Percentiles rank a stretch among this genome's conserved stretches.
Conservation (phyloP, 163 green algal genomes). For the Botryococcus braunii region DNA sequence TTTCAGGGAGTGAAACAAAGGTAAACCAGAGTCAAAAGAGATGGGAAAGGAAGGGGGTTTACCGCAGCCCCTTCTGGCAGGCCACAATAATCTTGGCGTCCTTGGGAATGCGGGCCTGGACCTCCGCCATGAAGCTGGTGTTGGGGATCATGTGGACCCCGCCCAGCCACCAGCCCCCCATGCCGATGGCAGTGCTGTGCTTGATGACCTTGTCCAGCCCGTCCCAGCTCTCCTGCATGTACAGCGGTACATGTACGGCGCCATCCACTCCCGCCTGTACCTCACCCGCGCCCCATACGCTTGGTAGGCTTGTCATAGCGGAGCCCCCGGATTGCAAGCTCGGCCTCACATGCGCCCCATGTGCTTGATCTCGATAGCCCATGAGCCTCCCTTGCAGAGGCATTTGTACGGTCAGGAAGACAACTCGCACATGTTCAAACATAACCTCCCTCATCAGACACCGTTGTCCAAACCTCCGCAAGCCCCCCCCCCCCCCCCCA, state of each 20-base stretch:
- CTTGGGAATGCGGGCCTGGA: constrained; percentile 57
- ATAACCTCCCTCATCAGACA: background rate
- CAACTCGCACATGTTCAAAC: background rate
- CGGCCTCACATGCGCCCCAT: background rate
- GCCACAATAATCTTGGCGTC: constrained; percentile 48
- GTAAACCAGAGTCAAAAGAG: too few relatives aligned
- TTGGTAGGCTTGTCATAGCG: background rate
- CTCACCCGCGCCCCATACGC: too few relatives aligned
- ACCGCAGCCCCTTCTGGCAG: constrained; percentile 67
- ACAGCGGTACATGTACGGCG: constrained; percentile 33
- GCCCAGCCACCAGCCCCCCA: constrained; percentile 84
- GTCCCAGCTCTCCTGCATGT: constrained; percentile 14
- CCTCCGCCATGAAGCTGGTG: constrained; percentile 59
- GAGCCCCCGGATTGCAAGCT: background rate
- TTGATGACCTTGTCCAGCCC: constrained; percentile 46
- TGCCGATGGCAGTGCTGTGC: constrained; percentile 59
- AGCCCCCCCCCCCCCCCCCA: too few relatives aligned
- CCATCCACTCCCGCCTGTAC: constrained; percentile 37
- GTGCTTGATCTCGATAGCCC: background rate
- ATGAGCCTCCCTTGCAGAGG: background rate
- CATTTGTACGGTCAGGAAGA: background rate
- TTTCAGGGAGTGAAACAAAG: too few relatives aligned
- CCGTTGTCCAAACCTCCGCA: background rate
- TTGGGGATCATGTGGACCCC: constrained; percentile 84
- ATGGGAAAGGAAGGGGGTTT: background rate